Conservation (phyloP, 257 asterid genomes). For the Nemophila menziesii region DNA sequence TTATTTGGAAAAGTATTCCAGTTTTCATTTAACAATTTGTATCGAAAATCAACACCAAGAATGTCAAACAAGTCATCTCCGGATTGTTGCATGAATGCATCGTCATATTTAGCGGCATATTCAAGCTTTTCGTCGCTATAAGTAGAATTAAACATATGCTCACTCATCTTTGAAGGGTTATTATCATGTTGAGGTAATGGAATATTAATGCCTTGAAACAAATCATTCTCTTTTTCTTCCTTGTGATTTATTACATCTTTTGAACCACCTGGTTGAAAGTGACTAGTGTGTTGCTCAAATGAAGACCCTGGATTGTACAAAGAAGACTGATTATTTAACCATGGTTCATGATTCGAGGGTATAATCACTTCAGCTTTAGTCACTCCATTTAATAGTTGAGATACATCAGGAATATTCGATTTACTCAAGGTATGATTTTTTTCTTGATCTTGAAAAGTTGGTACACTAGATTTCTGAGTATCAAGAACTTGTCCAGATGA, state of each 20-base stretch:
- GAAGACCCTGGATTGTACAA: conserved; percentile 14
- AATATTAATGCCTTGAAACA: conserved; percentile 20
- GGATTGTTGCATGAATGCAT: conserved; percentile 18
- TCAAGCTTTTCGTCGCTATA: conserved; percentile 23
- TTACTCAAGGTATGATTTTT: conserved; percentile 13
- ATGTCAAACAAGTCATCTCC: conserved; percentile 81
- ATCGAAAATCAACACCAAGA: conserved; percentile 73
- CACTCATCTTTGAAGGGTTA: conserved; percentile 15
- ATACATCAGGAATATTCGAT: conserved; percentile 12
- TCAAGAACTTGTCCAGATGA: conserved; percentile 20
- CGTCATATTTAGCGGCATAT: conserved; percentile 25
- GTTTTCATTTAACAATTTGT: conserved; percentile 36
- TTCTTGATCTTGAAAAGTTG: conserved; percentile 20
- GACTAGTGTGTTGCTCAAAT: conserved; percentile 13
- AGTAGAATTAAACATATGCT: conserved; percentile 18
- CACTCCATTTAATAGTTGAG: conserved; percentile 24
- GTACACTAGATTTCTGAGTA: conserved; percentile 16
- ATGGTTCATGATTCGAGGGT: conserved; percentile 38
- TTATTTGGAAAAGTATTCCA: conserved; percentile 26
- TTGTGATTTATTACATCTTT: conserved; percentile 14
- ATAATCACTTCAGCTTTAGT: conserved; percentile 51
- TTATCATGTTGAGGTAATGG: conserved; percentile 16
- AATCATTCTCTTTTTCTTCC: conserved; percentile 17
- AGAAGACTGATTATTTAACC: conserved; percentile 37
- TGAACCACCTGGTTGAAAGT: conserved; percentile 16